phyloP scores from a whole-genome alignment of 192 early-diverging fungal species.

The Linnemannia exigua region DNA sequence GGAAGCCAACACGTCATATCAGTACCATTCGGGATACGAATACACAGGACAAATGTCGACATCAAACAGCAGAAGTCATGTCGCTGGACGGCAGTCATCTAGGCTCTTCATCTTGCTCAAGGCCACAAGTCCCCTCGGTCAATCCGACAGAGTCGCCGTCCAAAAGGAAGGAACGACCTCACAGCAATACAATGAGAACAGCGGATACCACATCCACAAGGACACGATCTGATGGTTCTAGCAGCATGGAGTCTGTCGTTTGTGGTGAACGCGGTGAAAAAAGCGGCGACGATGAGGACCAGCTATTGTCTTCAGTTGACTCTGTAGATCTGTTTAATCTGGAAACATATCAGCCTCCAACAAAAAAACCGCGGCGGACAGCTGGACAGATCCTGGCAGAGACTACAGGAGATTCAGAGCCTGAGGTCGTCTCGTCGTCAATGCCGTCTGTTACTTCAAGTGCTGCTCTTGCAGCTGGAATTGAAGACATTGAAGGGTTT shows the following conservation, averaged over 20 bases:
- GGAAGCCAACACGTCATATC: not conserved
- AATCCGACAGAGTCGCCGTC: not conserved
- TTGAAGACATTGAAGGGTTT: slow-evolving; percentile 31
- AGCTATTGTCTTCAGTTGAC: not conserved
- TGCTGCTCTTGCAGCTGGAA: slow-evolving; percentile 10
- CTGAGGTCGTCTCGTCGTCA: not conserved
- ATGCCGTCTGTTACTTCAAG: slow-evolving; percentile 13
- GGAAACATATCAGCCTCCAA: not conserved
- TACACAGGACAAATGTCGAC: not conserved
- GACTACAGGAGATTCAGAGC: not conserved
- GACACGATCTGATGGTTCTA: not conserved
- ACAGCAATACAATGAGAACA: not conserved
- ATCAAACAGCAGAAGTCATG: too few species aligned
- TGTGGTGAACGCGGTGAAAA: not conserved
- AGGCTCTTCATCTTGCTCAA: not conserved
- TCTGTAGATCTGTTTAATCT: not conserved
- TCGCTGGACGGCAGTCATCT: too few species aligned
- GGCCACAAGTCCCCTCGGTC: not conserved
- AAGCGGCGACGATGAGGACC: not conserved
- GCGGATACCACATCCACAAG: not conserved
- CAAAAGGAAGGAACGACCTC: not conserved
- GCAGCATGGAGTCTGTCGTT: not conserved
- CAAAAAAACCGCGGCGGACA: not conserved
- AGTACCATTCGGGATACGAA: not conserved
- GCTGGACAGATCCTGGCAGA: not conserved